Conservation (phyloP, 129 eudicot genomes). For the Pittosporum tobira region DNA sequence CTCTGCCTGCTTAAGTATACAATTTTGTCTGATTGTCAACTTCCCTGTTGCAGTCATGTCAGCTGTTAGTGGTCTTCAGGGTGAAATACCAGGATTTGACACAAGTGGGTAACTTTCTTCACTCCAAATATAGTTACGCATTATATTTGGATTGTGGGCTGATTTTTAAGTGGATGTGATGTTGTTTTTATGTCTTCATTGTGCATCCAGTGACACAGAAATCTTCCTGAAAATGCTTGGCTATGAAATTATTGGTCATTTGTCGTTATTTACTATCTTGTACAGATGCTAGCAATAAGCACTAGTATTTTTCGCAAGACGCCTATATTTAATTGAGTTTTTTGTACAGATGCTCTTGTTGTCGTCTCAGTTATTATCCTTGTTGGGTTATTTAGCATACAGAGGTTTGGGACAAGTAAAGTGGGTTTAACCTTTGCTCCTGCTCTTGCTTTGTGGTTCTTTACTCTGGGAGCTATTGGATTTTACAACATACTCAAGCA, state of each 20-base stretch:
- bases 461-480: slow-evolving; percentile 81
- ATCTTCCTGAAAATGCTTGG: background rate
- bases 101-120: slow-evolving; percentile 42
- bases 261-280: background rate
- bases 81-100: slow-evolving; percentile 71
- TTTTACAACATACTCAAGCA: slow-evolving; percentile 60
- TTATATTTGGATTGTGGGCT: background rate
- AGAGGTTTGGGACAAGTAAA: slow-evolving; percentile 89
- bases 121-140: background rate
- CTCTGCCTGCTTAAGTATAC: background rate
- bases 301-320: background rate
- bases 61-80: slow-evolving; percentile 95
- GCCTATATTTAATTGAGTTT: background rate
- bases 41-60: slow-evolving; percentile 62
- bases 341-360: slow-evolving; percentile 69
- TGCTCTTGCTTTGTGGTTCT: slow-evolving; percentile 88
- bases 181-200: background rate
- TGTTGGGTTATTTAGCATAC: slow-evolving; percentile 74
- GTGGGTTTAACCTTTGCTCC: slow-evolving; percentile 91
- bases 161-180: background rate
- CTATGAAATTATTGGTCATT: too few species aligned
- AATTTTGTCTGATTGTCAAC: background rate
- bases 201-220: background rate
- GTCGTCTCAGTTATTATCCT: slow-evolving; percentile 65
- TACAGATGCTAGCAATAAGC: background rate